Evolutionary conservation across 2,329 filamentous ascomycete genomes (phyloP), one percentile per base, ranked within the genome.

Genomic region (Alternaria panax): DNA sequence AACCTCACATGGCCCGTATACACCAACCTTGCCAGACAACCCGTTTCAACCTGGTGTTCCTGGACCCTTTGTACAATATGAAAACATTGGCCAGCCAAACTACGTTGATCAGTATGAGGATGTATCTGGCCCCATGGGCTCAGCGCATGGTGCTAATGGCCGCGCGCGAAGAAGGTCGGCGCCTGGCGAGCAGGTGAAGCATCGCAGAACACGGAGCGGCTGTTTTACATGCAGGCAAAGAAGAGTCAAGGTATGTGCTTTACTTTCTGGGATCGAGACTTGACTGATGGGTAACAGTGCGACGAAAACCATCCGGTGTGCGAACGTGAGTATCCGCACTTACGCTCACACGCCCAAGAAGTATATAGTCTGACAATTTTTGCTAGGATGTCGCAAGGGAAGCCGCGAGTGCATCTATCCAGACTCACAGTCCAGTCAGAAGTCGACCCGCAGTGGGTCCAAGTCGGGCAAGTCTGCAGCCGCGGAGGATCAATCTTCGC

Each of bases 191-290:
- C 89, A 91, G 72, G 90, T 96, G 67, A 98, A 98, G 79, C 94
- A 98, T 77, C 90, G 93, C 62, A 88, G 95, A 68, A 98, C 95
- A 42, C 86, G 95, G 69, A 97, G 93, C 64, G 95, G 95, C 27
- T 99, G 95, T 80, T 97, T 87, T 75, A 98, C 93, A 46, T 99
- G 95, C 79, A 87, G 95, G 59, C 90, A 89, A 70, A 87, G 95
- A 67, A 87, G 95, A 77, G 93, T 98, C 51, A 98, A 89, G 83
- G 85, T 87, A 41, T 50, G 56, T 24, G 34, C 30, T 27, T 18
- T 43, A 38, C 22, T 16, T 51, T 47, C 16, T 34, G 22, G 25
- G 38, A 27, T 36, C 20, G 41, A 43, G 51, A 36, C 38, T 41
- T 53, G 36, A 52, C 69, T 73, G 57, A 73, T 58, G 30, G 32